Evolutionary conservation across 2,329 filamentous ascomycete genomes (phyloP), one percentile per base, ranked within the genome.

Genomic region (Meredithiella fracta): DNA sequence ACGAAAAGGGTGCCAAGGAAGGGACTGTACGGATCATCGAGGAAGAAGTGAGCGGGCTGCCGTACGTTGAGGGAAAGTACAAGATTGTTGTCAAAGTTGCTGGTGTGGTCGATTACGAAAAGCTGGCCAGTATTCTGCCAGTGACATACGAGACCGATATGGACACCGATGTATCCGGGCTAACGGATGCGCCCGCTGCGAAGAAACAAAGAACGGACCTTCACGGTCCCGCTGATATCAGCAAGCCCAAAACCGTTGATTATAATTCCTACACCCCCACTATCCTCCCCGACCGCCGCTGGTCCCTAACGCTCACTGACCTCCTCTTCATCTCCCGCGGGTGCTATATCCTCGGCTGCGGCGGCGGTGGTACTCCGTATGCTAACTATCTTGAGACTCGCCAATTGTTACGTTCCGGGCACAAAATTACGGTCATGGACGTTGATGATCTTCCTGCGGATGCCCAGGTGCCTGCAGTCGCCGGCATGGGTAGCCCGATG

Each of bases 251-350:
- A 11, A 47, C n/a, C 2, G 51, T 58, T 5, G 64, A 73, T 25
- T 65, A 72, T 2, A 61, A 64, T 15, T 59, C 62, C 0, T 80
- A 80, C 62, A 68, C 64, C 2, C 79, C 79, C 1, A 69, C 68
- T 0, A 71, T 77, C 1, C 38, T 57, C 2, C 6, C 59, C 5
- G 44, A 53, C 3, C 58, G 60, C 8, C 22, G 61, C 15, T 63
- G 61, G 62, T 47, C 60, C 15, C 53, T 63, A n/a, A 62, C 62
- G 1, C 57, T 58, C 5, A 62, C 60, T 0, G 62, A 63, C 26
- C 58, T 63, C 9, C 53, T 59, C 25, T 63, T 63, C 57, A 40
- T 63, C 20, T 62, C 60, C 1, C 61, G 62, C 11, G 62, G 62
- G 7, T 63, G 62, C 51, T 62, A 62, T 42, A 62, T 63, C 11